Evolutionary conservation across 2,329 filamentous ascomycete species (phyloP).

Genomic region (Lasiodiplodia hormozganensis): DNA sequence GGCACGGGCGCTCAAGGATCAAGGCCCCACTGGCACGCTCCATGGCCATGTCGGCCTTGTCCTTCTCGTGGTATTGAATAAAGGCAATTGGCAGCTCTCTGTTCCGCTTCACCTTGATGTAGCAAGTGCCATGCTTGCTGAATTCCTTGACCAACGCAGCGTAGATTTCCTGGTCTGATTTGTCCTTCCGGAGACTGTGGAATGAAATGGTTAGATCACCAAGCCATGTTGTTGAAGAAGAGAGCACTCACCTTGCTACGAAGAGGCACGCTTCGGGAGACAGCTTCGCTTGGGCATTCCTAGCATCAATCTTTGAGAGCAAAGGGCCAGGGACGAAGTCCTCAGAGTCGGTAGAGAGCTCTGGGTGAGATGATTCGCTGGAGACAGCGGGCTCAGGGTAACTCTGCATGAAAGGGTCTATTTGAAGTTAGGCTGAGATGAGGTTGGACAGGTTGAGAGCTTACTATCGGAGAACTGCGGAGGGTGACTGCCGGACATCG

Average conservation of each 20-base stretch:
- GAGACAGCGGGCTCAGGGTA: background rate
- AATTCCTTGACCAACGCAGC: background rate
- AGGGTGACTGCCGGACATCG: background rate
- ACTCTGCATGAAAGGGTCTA: background rate
- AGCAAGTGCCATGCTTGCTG: constrained; percentile 7
- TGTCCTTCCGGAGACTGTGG: constrained; percentile 10
- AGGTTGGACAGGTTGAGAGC: background rate
- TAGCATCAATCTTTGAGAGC: background rate
- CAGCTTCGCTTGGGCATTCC: constrained; percentile 18
- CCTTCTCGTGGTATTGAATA: constrained; percentile 13
- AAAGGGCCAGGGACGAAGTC: background rate
- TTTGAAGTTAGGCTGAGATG: background rate
- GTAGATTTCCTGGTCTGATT: background rate
- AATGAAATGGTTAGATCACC: background rate
- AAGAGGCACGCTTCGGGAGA: constrained; percentile 25
- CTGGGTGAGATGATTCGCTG: background rate
- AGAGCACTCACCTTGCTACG: constrained; percentile 25
- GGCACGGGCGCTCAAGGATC: constrained; percentile 12
- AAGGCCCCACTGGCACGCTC: background rate
- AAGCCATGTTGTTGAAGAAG: background rate
- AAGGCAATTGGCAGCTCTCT: constrained; percentile 23
- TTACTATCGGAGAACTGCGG: background rate
- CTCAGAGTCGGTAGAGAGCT: background rate
- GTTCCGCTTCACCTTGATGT: constrained; percentile 25
- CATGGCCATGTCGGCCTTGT: background rate